These are phyloP conservation scores for Hericium erinaceus DNA, from an alignment of 768 basidiomycete genomes.

Conservation along the genomic window DNA sequence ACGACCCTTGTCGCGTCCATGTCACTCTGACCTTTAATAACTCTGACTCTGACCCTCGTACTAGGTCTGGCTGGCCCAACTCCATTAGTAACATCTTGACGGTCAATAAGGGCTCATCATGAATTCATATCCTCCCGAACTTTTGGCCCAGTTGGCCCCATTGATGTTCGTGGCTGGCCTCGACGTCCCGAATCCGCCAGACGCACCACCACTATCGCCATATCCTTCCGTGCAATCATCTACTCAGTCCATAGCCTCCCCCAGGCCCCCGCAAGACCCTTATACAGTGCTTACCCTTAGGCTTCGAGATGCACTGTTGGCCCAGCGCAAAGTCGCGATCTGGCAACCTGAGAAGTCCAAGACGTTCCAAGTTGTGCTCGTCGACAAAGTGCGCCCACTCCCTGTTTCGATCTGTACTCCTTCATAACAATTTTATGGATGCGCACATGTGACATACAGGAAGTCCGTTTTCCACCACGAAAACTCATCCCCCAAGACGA, in stretches of 20 bases:
- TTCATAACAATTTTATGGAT: no score
- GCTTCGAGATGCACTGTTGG: constrained; percentile 59
- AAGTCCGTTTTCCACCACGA: constrained; percentile 78
- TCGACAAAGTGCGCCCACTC: constrained; percentile 50
- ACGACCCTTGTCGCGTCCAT: no score
- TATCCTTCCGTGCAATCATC: constrained; percentile 1
- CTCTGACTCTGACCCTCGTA: no score
- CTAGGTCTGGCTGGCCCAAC: no score
- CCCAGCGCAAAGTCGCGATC: constrained; percentile 53
- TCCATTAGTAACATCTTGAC: no score
- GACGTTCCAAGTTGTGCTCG: constrained; percentile 75
- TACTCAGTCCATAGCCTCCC: constrained; percentile 9
- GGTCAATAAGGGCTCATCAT: constrained; percentile 29
- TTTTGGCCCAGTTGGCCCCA: constrained; percentile 81
- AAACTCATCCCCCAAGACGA: constrained; percentile 58
- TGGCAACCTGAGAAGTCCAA: constrained; percentile 68
- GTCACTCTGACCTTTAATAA: no score
- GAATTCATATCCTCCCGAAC: constrained; percentile 90
- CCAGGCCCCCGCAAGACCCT: constrained; percentile 37
- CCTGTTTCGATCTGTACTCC: background rate
- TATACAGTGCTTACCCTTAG: constrained; percentile 51
- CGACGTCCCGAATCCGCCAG: constrained; percentile 24
- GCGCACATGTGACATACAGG: constrained; percentile 23
- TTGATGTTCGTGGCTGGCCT: constrained; percentile 95
- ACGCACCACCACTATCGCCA: constrained; percentile 13